Evolutionary conservation across 371 early-diverging fungal genomes (phyloP).

Genomic region (Parasitella parasitica): DNA sequence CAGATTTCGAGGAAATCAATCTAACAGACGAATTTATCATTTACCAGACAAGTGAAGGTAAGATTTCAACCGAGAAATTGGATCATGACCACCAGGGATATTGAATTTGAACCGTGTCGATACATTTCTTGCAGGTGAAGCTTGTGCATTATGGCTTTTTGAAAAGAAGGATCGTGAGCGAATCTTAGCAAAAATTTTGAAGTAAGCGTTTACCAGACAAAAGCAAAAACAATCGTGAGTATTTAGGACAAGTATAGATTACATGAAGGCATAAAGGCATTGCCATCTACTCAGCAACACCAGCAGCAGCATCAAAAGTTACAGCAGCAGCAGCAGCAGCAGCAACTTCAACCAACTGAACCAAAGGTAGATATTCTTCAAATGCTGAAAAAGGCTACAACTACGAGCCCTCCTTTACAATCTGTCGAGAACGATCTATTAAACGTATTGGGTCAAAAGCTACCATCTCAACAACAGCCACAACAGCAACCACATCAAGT

Average conservation of each 20-base stretch:
- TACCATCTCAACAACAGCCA: slow-evolving; percentile 2
- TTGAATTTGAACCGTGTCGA: neutral
- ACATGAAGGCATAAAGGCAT: slow-evolving; percentile 31
- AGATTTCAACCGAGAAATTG: neutral
- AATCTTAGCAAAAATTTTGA: slow-evolving; percentile 55
- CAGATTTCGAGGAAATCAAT: slow-evolving; percentile 62
- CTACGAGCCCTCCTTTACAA: slow-evolving; percentile 7
- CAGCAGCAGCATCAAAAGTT: neutral
- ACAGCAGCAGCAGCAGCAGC: neutral
- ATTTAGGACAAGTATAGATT: slow-evolving; percentile 4
- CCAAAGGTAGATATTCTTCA: slow-evolving; percentile 32
- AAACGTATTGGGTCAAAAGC: neutral
- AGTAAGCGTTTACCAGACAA: slow-evolving; percentile 38
- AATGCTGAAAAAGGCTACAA: slow-evolving; percentile 30
- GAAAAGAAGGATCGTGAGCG: slow-evolving; percentile 67
- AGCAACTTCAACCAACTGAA: neutral
- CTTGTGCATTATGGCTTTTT: slow-evolving; percentile 76
- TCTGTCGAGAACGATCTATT: slow-evolving; percentile 14
- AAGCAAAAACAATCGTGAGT: neutral
- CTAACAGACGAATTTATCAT: slow-evolving; percentile 69
- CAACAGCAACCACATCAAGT: slow-evolving; percentile 14
- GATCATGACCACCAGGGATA: too few species aligned
- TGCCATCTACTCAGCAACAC: slow-evolving; percentile 11
- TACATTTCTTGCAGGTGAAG: slow-evolving; percentile 33
- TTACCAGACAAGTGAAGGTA: slow-evolving; percentile 65